phyloP scores from a whole-genome alignment of 805 yeast genomes.

The Danielia oregonensis region DNA sequence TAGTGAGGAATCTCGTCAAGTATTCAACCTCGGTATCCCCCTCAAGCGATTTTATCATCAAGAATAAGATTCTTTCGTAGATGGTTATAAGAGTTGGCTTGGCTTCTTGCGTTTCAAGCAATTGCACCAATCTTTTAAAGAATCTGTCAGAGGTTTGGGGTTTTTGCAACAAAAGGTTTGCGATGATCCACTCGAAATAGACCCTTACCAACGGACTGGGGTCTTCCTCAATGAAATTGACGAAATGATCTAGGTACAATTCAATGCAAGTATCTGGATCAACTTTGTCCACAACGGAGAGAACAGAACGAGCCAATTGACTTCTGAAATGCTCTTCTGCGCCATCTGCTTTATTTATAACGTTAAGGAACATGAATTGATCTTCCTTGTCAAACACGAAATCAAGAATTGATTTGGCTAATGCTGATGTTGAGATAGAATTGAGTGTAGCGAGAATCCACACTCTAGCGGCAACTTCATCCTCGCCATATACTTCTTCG shows the following conservation, averaged over 20 bases:
- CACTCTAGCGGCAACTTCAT: slow-evolving; percentile 54
- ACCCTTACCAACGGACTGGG: slow-evolving; percentile 74
- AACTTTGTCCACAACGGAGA: slow-evolving; percentile 40
- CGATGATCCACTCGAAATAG: slow-evolving; percentile 76
- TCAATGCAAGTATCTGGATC: slow-evolving; percentile 10
- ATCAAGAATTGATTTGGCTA: slow-evolving; percentile 30
- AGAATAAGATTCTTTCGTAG: slow-evolving; percentile 57
- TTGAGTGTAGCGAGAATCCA: slow-evolving; percentile 46
- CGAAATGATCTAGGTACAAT: slow-evolving; percentile 30
- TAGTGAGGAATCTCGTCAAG: slow-evolving; percentile 41
- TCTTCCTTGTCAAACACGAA: slow-evolving; percentile 35
- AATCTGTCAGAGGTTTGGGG: slow-evolving; percentile 12
- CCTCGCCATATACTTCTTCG: slow-evolving; percentile 47
- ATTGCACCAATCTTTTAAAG: slow-evolving; percentile 17
- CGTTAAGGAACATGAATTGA: slow-evolving; percentile 43
- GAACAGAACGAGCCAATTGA: slow-evolving; percentile 49
- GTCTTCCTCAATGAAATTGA: slow-evolving; percentile 44
- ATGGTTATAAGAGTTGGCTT: slow-evolving; percentile 58
- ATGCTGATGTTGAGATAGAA: slow-evolving; percentile 21
- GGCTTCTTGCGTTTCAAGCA: slow-evolving; percentile 14
- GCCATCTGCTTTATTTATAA: slow-evolving; percentile 59
- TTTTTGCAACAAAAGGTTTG: slow-evolving; percentile 37
- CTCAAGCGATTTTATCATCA: slow-evolving; percentile 43
- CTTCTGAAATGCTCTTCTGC: slow-evolving; percentile 66
- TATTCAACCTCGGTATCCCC: slow-evolving; percentile 25